A percentile compares a stretch with the other conserved stretches of the same genome.
phyloP scores from a whole-genome alignment of 805 yeast species.

The Ogataea paraovalis region DNA sequence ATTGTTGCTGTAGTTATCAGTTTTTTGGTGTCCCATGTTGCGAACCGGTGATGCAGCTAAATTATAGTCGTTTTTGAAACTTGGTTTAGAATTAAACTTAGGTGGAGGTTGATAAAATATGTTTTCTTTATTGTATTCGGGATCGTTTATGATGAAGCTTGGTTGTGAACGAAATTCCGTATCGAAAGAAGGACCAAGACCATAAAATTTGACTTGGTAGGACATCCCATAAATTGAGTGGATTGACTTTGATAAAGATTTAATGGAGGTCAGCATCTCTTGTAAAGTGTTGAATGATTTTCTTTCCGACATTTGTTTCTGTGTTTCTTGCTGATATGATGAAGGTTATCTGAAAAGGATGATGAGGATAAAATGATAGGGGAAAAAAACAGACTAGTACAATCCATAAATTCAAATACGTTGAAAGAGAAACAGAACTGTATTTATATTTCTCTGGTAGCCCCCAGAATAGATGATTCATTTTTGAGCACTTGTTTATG shows the following conservation, averaged over 20 bases:
- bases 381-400: not conserved
- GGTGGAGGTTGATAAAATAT: too few relatives aligned
- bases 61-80: not conserved
- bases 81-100: too few relatives aligned
- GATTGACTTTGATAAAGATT: slow-evolving; percentile 11
- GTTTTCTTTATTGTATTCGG: not conserved
- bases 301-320: not conserved
- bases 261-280: slow-evolving; percentile 8
- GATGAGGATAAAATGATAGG: not conserved
- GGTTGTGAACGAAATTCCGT: not conserved
- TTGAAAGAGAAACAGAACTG: not conserved
- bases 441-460: not conserved
- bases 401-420: not conserved
- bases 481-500: not conserved
- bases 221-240: slow-evolving; percentile 12
- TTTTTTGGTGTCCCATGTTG: too few relatives aligned
- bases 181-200: not conserved
- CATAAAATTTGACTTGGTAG: slow-evolving; percentile 5
- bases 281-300: not conserved
- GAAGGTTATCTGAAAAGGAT: not conserved
- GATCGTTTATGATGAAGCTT: not conserved
- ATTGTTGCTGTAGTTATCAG: not conserved
- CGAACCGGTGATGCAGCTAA: too few relatives aligned
- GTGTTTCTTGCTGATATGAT: not conserved
- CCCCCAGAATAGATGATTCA: not conserved